These are phyloP conservation scores for Malassezia dermatis DNA, from an alignment of 1,284 basidiomycete genomes.

Conservation along the genomic window DNA sequence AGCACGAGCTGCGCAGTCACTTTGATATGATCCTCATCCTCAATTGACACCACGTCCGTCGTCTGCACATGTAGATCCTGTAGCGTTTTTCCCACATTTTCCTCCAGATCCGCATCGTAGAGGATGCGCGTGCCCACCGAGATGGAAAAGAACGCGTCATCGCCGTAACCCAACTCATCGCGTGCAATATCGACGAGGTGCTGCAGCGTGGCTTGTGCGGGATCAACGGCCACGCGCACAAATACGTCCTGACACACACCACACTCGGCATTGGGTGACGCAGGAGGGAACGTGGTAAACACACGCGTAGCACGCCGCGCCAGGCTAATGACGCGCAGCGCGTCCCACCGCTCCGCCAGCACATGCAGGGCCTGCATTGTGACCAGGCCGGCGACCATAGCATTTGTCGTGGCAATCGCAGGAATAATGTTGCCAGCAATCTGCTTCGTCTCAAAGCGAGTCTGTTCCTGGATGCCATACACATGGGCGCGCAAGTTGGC, in stretches of 20 bases:
- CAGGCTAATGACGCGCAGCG: conserved; percentile 25
- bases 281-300: conserved; percentile 18
- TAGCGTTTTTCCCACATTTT: conserved; percentile 65
- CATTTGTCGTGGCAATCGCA: conserved; percentile 97
- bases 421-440: conserved; percentile 97
- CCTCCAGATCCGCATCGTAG: conserved; percentile 78
- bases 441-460: conserved; percentile 96
- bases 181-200: conserved; percentile 60
- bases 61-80: conserved; percentile 58
- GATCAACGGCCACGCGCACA: conserved; percentile 53
- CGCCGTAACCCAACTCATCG: conserved; percentile 27
- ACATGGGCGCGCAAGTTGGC: conserved; percentile 83
- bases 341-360: conserved; percentile 49
- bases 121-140: conserved; percentile 73
- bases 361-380: conserved; percentile 82
- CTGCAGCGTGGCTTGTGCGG: background rate
- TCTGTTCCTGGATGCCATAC: conserved; percentile 76
- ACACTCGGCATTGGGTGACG: conserved; percentile 52
- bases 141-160: conserved; percentile 21
- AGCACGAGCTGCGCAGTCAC: conserved; percentile 30
- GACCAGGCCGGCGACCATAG: conserved; percentile 85
- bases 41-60: conserved; percentile 74
- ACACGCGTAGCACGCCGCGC: conserved; percentile 20
- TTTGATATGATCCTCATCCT: conserved; percentile 61
- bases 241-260: conserved; percentile 81